Evolutionary conservation across 106 monocot species (phyloP).

Genomic region (Acanthochlamys bracteata): DNA sequence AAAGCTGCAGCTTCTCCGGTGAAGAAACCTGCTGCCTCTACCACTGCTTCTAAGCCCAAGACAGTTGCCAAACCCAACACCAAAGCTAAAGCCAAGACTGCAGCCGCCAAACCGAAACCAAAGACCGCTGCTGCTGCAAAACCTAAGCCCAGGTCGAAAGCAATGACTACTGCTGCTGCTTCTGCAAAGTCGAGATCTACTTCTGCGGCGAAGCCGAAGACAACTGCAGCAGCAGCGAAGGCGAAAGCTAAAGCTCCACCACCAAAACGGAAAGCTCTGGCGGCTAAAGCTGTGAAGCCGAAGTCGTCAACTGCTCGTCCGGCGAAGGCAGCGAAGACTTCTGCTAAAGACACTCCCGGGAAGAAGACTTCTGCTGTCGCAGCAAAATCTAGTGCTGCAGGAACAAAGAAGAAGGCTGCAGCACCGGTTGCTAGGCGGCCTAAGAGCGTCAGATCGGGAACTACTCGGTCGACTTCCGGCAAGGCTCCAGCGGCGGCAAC

Average conservation of each 20-base stretch:
- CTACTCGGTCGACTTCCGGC: background rate
- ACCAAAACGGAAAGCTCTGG: slow-evolving; percentile 2
- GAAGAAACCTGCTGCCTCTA: slow-evolving; percentile 10
- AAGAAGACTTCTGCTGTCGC: slow-evolving; percentile 23
- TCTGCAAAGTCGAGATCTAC: slow-evolving; percentile 13
- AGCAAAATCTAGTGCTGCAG: background rate
- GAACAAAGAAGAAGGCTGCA: background rate
- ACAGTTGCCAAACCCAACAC: background rate
- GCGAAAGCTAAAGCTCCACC: slow-evolving; percentile 23
- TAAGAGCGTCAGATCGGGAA: slow-evolving; percentile 19
- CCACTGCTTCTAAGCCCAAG: slow-evolving; percentile 18
- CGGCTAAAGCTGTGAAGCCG: slow-evolving; percentile 9
- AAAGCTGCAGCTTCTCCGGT: background rate
- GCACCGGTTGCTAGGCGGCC: slow-evolving; percentile 15
- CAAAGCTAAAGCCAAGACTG: slow-evolving; percentile 1
- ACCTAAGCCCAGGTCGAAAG: slow-evolving; percentile 10
- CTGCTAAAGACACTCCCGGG: slow-evolving; percentile 20
- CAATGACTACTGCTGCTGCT: slow-evolving; percentile 2
- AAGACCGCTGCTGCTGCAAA: slow-evolving; percentile 13
- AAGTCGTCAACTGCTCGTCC: slow-evolving; percentile 28
- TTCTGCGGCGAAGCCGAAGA: slow-evolving; percentile 22
- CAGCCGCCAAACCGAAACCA: slow-evolving; percentile 4
- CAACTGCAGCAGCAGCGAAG: slow-evolving; percentile 9
- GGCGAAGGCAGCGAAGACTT: slow-evolving; percentile 25
- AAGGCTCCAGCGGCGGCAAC: slow-evolving; percentile 18